A percentile compares a stretch with the other conserved stretches of the same genome.
phyloP scores from a whole-genome alignment of 202 grass and related monocot genomes.

The Digitaria exilis region DNA sequence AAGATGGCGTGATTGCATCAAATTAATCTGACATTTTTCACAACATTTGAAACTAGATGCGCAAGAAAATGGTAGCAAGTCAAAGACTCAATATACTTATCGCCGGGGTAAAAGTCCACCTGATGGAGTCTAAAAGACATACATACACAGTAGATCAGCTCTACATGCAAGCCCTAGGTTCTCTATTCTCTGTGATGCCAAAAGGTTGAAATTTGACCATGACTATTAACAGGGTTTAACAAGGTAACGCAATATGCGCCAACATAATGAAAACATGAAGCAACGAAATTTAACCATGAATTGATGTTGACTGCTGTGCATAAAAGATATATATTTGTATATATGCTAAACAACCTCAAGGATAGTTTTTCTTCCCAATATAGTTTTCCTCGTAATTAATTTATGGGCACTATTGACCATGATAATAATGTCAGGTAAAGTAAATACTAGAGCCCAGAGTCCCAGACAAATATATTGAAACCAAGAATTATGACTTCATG shows the following conservation, averaged over 20 bases:
- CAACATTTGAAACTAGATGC: slow-evolving; percentile 26
- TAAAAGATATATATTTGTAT: background rate
- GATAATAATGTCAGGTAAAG: background rate
- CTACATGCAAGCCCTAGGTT: background rate
- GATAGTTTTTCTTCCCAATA: background rate
- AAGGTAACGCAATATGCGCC: background rate
- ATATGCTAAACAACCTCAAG: background rate
- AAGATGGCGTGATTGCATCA: background rate
- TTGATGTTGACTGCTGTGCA: background rate
- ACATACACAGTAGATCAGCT: background rate
- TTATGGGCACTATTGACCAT: background rate
- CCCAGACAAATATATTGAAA: background rate
- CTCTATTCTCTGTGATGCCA: background rate
- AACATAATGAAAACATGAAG: background rate
- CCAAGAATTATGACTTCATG: background rate
- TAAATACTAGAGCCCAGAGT: background rate
- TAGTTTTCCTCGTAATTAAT: background rate
- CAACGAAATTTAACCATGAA: background rate
- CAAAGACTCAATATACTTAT: background rate
- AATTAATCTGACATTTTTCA: background rate
- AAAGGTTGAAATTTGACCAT: background rate
- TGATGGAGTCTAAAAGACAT: background rate
- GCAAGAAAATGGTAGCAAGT: background rate
- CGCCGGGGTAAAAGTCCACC: background rate
- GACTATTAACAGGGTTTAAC: background rate